phyloP scores from a whole-genome alignment of 2,329 filamentous ascomycete genomes.

The Aspergillus quadricinctus region DNA sequence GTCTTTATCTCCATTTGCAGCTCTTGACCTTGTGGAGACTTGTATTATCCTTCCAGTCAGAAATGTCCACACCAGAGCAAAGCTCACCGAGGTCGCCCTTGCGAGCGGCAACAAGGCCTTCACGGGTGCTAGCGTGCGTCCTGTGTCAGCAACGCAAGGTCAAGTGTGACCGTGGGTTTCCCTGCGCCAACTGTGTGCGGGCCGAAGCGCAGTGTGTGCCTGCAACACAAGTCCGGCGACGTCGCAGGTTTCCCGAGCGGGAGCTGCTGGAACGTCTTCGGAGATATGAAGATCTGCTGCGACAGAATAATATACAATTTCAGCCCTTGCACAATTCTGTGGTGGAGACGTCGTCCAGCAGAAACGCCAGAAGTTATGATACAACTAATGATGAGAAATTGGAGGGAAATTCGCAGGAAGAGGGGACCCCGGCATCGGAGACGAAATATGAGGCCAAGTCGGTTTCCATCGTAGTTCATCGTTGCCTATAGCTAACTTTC shows the following conservation, averaged over 20 bases:
- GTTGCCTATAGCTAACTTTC: slow-evolving; percentile 15
- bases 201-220: slow-evolving; percentile 56
- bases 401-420: not conserved
- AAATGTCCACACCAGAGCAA: not conserved
- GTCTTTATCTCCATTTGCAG: not conserved
- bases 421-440: not conserved
- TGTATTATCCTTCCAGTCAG: not conserved
- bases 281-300: slow-evolving; percentile 63
- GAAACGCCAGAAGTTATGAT: not conserved
- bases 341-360: slow-evolving; percentile 12
- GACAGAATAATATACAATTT: slow-evolving; percentile 64
- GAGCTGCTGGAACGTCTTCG: slow-evolving; percentile 66
- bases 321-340: slow-evolving; percentile 53
- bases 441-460: slow-evolving; percentile 14
- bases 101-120: not conserved
- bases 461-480: not conserved
- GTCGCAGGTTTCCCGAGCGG: slow-evolving; percentile 62
- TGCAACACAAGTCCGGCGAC: slow-evolving; percentile 48
- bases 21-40: not conserved
- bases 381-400: not conserved
- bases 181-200: slow-evolving; percentile 66
- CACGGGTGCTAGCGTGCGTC: slow-evolving; percentile 50
- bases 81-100: not conserved
- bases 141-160: slow-evolving; percentile 74
- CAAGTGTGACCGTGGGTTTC: slow-evolving; percentile 68